Conservation (phyloP, 495 filamentous ascomycete species). For the Penicillium paradoxum region DNA sequence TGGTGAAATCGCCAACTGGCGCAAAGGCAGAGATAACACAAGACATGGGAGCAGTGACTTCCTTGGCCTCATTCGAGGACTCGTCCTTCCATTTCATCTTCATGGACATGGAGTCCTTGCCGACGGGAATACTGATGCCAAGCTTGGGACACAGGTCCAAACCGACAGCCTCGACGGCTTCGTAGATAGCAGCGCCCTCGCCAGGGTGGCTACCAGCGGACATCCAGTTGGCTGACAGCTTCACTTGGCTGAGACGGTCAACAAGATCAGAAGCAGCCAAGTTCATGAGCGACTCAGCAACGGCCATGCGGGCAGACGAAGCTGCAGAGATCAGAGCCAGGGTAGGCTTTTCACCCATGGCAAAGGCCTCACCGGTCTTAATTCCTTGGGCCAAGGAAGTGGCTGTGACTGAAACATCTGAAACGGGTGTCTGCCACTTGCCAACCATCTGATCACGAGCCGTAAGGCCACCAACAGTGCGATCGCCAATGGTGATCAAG, state of each 20-base stretch:
- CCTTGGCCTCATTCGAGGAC: conserved; percentile 61
- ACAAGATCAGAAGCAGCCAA: conserved; percentile 79
- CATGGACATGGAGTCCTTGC: conserved; percentile 98
- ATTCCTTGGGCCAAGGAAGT: conserved; percentile 68
- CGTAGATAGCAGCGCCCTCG: conserved; percentile 90
- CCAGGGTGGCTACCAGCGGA: conserved; percentile 88
- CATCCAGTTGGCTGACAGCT: conserved; percentile 98
- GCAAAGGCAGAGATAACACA: conserved; percentile 88
- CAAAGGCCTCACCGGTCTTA: conserved; percentile 89
- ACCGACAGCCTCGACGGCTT: conserved; percentile 88
- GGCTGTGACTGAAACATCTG: conserved; percentile 87
- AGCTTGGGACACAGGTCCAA: conserved; percentile 81
- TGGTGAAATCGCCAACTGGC: conserved; percentile 68
- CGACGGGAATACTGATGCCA: conserved; percentile 88
- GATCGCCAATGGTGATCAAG: conserved; percentile 92
- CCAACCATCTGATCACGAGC: conserved; percentile 94
- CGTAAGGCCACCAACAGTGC: conserved; percentile 84
- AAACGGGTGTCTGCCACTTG: conserved; percentile 91
- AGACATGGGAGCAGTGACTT: conserved; percentile 87
- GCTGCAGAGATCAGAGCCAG: conserved; percentile 86
- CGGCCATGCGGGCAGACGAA: conserved; percentile 94
- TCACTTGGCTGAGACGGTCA: conserved; percentile 68
- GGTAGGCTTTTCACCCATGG: conserved; percentile 91
- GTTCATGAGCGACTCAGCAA: conserved; percentile 91
- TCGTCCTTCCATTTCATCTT: conserved; percentile 91